Base-by-base conservation (phyloP, 2,329 filamentous ascomycete genomes). In the Cladophialophora carrionii region DNA sequence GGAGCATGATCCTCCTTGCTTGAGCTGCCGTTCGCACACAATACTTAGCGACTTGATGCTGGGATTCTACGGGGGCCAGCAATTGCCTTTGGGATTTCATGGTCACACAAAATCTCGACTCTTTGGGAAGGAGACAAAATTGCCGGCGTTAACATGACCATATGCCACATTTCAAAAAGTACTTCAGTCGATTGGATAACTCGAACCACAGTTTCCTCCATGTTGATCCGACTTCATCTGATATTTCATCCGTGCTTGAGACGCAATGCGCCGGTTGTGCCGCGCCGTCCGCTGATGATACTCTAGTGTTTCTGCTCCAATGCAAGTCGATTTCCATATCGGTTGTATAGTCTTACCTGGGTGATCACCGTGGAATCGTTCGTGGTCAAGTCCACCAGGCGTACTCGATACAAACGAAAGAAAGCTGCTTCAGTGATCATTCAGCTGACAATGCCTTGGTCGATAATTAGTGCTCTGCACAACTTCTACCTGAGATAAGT, bases 171-270 rank as follows among this genome's bases (percentile, higher is more conserved):
- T 51, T 51, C 48, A 51, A 26, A 26, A 51, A 29, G 48, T 51
- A 29, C 24, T 26, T 51, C 20, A 26, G 1, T 26, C 48, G 17
- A 51, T 51, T 51, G 20, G 20, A 51, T 49, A n/a, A n/a, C n/a
- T n/a, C n/a, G n/a, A n/a, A n/a, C 46, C 20, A 49, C 55, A 17
- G 46, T 20, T 10, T 32, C n/a, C 54, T 43, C 24, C 24, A 6
- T 22, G 29, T 46, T 26, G 37, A 14, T 20, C 24, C 8, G 9
- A 3, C 17, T 24, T 48, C 41, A 26, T 58, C 56, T 37, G 56
- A 58, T 29, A 10, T 58, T 57, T 58, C 24, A 37, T 58, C 56
- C 56, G 32, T 17, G 12, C 12, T 6, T 26, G 24, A 26, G 48
- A 10, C 9, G 20, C 22, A 14, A 6, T 2, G 48, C 4, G 41